phyloP scores from a whole-genome alignment of 2,329 filamentous ascomycete genomes.

The Pochonia chlamydosporia region DNA sequence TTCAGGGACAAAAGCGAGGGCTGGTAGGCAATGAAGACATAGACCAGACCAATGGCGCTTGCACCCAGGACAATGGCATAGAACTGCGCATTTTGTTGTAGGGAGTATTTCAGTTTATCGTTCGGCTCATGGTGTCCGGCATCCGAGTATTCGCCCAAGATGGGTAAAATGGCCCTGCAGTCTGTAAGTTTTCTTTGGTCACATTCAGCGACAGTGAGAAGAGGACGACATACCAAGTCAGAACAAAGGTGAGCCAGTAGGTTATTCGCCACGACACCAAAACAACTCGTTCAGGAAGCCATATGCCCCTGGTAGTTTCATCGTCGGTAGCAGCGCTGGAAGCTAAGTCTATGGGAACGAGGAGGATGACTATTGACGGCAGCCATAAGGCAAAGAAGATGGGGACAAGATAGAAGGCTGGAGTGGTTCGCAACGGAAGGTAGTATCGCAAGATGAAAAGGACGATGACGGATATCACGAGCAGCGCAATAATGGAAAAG shows the following conservation, averaged over 20 bases:
- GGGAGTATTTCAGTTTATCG: constrained; percentile 74
- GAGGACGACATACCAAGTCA: constrained; percentile 68
- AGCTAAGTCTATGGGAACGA: constrained; percentile 93
- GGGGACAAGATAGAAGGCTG: constrained; percentile 81
- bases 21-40: constrained; percentile 75
- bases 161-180: constrained; percentile 75
- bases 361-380: constrained; percentile 81
- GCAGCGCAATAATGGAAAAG: constrained; percentile 67
- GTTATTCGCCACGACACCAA: constrained; percentile 89
- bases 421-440: constrained; percentile 83
- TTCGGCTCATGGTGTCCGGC: constrained; percentile 86
- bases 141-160: constrained; percentile 92
- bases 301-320: constrained; percentile 70
- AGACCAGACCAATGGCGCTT: constrained; percentile 67
- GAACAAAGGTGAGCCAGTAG: constrained; percentile 93
- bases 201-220: background rate
- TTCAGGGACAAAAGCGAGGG: constrained; percentile 70
- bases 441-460: constrained; percentile 84
- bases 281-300: constrained; percentile 72
- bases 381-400: constrained; percentile 95
- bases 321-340: constrained; percentile 73
- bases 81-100: constrained; percentile 83
- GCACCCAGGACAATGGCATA: constrained; percentile 73
- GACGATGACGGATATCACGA: constrained; percentile 69
- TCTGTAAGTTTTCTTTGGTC: background rate